Evolutionary conservation across 257 asterid species (phyloP).

Genomic region (Gentiana dahurica): DNA sequence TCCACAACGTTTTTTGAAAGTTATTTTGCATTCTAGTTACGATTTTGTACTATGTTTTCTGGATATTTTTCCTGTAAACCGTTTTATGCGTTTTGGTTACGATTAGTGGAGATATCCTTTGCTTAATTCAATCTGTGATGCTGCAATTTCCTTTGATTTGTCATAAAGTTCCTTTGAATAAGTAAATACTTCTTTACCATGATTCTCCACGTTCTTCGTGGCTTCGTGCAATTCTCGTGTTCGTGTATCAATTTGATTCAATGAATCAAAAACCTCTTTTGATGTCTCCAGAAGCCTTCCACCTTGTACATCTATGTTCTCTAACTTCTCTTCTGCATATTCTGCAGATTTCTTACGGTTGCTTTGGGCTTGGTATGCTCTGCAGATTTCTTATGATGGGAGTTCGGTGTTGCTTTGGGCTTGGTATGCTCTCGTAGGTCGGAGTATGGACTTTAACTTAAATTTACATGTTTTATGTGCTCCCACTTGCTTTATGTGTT

Average conservation of each 20-base stretch:
- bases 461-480: no score
- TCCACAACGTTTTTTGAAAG: no score
- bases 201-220: conserved; percentile 41
- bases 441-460: no score
- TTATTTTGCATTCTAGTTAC: no score
- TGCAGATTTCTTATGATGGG: no score
- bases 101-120: conserved; percentile 15
- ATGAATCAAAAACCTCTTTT: conserved; percentile 38
- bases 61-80: no score
- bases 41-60: no score
- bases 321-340: conserved; percentile 50
- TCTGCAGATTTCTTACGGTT: conserved; percentile 38
- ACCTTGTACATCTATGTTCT: conserved; percentile 41
- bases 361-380: no score
- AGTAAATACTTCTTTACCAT: conserved; percentile 37
- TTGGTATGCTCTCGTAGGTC: no score
- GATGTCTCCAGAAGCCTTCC: conserved; percentile 35
- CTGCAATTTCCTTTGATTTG: conserved; percentile 57
- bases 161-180: conserved; percentile 43
- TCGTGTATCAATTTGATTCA: conserved; percentile 34
- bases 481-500: no score
- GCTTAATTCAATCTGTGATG: conserved; percentile 49
- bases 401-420: no score
- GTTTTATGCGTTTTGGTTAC: no score
- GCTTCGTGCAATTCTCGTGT: conserved; percentile 45